A percentile compares a stretch with the other conserved stretches of the same genome.
phyloP scores from a whole-genome alignment of 352 stramenopile genomes.

The Globisporangium solare region DNA sequence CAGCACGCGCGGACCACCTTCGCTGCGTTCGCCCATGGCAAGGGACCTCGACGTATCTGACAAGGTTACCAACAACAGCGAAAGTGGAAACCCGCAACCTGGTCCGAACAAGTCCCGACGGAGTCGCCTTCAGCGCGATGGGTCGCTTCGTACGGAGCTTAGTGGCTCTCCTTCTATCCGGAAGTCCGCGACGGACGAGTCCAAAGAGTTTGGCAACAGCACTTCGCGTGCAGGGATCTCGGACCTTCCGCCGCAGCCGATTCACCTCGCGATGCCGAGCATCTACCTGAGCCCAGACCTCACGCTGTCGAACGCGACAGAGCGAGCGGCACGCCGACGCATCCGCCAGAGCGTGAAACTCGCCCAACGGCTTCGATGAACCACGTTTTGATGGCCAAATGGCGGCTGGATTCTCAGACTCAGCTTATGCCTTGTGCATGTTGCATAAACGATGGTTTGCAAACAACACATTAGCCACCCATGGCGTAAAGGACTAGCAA shows the following conservation, averaged over 20 bases:
- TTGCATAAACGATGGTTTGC: too few relatives aligned
- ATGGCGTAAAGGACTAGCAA: too few relatives aligned
- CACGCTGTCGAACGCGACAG: constrained; percentile 25
- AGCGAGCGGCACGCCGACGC: constrained; percentile 33
- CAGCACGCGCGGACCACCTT: background rate
- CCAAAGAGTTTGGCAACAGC: background rate
- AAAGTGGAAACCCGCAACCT: background rate
- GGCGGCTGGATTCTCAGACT: background rate
- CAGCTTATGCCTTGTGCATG: background rate
- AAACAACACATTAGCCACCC: too few relatives aligned
- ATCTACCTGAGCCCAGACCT: constrained; percentile 60
- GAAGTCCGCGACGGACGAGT: constrained; percentile 1
- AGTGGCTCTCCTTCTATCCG: background rate
- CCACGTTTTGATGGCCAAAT: constrained; percentile 25
- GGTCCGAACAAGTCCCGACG: constrained; percentile 4
- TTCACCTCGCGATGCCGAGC: constrained; percentile 44
- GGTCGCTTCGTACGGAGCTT: constrained; percentile 5
- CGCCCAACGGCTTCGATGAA: constrained; percentile 34
- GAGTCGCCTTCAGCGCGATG: constrained; percentile 1
- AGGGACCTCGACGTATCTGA: background rate
- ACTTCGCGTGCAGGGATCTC: constrained; percentile 13
- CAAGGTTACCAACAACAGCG: background rate
- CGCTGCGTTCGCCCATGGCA: background rate
- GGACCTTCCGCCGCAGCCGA: constrained; percentile 29
- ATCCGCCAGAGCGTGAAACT: constrained; percentile 41